Conservation (phyloP, 257 asterid genomes). For the Nicotiana tomentosiformis region DNA sequence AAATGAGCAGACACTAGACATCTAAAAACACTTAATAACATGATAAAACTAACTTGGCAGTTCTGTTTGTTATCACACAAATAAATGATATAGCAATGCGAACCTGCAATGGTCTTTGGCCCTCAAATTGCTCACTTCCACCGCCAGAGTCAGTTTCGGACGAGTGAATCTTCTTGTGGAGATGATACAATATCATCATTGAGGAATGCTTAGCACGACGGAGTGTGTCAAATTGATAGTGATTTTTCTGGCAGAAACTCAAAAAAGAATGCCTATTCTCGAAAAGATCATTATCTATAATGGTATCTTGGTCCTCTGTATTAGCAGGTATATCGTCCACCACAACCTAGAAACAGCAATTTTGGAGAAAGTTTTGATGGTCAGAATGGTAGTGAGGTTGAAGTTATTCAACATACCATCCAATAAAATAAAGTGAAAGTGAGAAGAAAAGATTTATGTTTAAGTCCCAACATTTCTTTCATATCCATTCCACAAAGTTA, state of each 20-base stretch:
- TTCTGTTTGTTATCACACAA: not conserved
- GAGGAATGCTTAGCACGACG: conserved; percentile 79
- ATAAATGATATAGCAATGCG: conserved; percentile 23
- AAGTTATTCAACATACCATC: not conserved
- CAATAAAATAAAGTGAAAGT: not conserved
- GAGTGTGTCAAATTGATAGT: conserved; percentile 58
- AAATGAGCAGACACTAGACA: not conserved
- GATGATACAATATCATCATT: conserved; percentile 78
- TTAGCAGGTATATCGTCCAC: conserved; percentile 32
- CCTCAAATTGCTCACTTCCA: not conserved
- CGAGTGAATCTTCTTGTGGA: conserved; percentile 25
- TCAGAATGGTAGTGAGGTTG: not conserved
- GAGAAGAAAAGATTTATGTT: not conserved
- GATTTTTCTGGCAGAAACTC: conserved; percentile 53
- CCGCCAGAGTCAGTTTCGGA: not conserved
- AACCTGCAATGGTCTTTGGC: conserved; percentile 8
- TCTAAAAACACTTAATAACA: not conserved
- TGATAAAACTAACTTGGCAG: not conserved
- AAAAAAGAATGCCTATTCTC: conserved; percentile 50
- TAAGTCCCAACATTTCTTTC: not conserved
- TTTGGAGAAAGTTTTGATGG: too few species aligned
- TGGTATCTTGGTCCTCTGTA: conserved; percentile 41
- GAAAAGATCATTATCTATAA: conserved; percentile 41
- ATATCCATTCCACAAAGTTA: not conserved
- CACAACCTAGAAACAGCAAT: conserved; percentile 23